Conservation (phyloP, 805 yeast species). For the Wickerhamiella slavikovae region DNA sequence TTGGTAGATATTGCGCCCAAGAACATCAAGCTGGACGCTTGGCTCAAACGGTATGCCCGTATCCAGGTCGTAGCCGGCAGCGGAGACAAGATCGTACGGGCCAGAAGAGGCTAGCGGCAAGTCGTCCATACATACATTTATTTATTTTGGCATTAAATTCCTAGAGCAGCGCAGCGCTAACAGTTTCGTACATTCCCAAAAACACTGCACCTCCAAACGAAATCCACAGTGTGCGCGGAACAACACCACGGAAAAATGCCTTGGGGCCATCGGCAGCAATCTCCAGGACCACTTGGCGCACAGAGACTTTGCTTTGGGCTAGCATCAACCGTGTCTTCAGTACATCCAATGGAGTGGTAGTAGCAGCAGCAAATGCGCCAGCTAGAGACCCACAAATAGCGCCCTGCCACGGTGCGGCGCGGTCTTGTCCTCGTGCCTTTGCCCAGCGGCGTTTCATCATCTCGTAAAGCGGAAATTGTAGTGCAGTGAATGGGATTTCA, state of each 20-base stretch:
- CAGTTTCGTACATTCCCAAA: slow-evolving; percentile 69
- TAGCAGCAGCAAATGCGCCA: slow-evolving; percentile 88
- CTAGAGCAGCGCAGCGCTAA: not conserved
- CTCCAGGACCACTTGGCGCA: slow-evolving; percentile 26
- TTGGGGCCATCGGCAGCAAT: slow-evolving; percentile 43
- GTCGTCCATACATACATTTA: not conserved
- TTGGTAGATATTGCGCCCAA: slow-evolving; percentile 29
- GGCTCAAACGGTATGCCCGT: slow-evolving; percentile 2
- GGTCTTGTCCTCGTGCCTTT: slow-evolving; percentile 25
- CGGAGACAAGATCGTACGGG: not conserved
- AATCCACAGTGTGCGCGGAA: slow-evolving; percentile 94
- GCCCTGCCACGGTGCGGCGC: slow-evolving; percentile 48
- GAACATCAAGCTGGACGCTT: slow-evolving; percentile 1
- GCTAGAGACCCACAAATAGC: slow-evolving; percentile 82
- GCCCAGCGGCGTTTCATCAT: slow-evolving; percentile 47
- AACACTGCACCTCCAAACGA: slow-evolving; percentile 97
- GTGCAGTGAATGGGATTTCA: slow-evolving; percentile 90
- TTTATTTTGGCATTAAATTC: not conserved
- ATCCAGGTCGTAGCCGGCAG: not conserved
- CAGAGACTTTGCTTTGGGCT: slow-evolving; percentile 27
- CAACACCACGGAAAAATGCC: slow-evolving; percentile 68
- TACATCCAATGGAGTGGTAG: slow-evolving; percentile 88
- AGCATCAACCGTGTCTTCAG: slow-evolving; percentile 87
- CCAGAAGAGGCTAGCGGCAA: not conserved
- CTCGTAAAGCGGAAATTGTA: slow-evolving; percentile 90